Conservation (phyloP, 306 rosid species). For the Cicer cuneatum region DNA sequence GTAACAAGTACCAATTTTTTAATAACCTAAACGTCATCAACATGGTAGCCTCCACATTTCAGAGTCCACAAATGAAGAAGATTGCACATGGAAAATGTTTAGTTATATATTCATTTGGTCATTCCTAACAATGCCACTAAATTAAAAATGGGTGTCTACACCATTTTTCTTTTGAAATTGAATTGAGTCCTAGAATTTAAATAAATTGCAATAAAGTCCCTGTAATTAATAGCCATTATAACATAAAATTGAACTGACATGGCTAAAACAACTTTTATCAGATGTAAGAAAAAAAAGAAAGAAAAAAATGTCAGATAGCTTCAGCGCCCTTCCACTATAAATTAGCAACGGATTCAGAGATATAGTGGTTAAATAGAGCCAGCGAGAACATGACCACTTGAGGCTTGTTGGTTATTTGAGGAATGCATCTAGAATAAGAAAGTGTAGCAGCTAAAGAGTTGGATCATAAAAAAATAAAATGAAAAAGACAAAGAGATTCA, state of each 20-base stretch:
- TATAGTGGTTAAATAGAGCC: not conserved
- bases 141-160: not conserved
- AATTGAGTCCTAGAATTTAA: constrained; percentile 1
- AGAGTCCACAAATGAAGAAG: constrained; percentile 3
- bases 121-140: constrained; percentile 3
- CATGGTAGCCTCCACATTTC: constrained; percentile 26
- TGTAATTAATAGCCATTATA: not conserved
- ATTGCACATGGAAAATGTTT: constrained; percentile 2
- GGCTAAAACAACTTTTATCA: not conserved
- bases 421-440: constrained; percentile 2
- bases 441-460: not conserved
- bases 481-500: not conserved
- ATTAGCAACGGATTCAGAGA: not conserved
- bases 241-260: constrained; percentile 27
- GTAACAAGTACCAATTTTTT: constrained; percentile 14
- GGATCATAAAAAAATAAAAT: constrained; percentile 8
- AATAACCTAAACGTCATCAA: constrained; percentile 20
- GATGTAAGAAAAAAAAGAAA: not conserved
- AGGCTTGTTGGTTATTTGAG: not conserved
- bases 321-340: constrained; percentile 16
- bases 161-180: constrained; percentile 6
- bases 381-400: constrained; percentile 4
- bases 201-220: not conserved
- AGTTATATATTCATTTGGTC: not conserved
- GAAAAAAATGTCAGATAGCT: not conserved